phyloP scores from a whole-genome alignment of 768 basidiomycete genomes.

The Fibroporia radiculosa region DNA sequence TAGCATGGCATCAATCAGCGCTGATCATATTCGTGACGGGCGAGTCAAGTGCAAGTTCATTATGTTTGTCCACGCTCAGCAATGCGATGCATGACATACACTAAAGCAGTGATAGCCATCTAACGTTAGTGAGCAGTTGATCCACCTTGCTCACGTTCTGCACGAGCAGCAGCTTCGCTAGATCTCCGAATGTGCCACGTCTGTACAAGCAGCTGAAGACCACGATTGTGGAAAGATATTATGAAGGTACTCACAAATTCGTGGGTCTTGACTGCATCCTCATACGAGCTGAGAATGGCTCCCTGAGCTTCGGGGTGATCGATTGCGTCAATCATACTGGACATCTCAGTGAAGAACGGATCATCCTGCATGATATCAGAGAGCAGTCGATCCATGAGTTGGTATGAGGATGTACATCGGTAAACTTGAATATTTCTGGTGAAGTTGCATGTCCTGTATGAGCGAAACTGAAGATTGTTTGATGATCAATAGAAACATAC shows the following conservation, averaged over 20 bases:
- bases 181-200: background rate
- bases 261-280: slow-evolving; percentile 33
- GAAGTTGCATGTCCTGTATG: too few species aligned
- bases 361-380: slow-evolving; percentile 8
- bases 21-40: too few species aligned
- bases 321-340: slow-evolving; percentile 28
- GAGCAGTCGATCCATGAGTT: too few species aligned
- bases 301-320: slow-evolving; percentile 25
- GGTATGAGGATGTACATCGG: slow-evolving; percentile 1
- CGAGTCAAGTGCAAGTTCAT: too few species aligned
- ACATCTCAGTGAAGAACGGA: slow-evolving; percentile 13
- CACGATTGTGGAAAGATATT: background rate
- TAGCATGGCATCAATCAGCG: too few species aligned
- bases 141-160: too few species aligned
- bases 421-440: slow-evolving; percentile 32
- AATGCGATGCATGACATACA: too few species aligned
- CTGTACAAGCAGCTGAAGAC: background rate
- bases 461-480: background rate
- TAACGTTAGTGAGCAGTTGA: too few species aligned
- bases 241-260: slow-evolving; percentile 21
- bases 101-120: too few species aligned
- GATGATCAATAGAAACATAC: slow-evolving; percentile 5
- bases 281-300: slow-evolving; percentile 32
- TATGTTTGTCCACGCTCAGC: too few species aligned
- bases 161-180: background rate